These are phyloP conservation scores for Yamadazyma siamensis DNA, from an alignment of 1,139 yeast genomes.

Conservation along the genomic window DNA sequence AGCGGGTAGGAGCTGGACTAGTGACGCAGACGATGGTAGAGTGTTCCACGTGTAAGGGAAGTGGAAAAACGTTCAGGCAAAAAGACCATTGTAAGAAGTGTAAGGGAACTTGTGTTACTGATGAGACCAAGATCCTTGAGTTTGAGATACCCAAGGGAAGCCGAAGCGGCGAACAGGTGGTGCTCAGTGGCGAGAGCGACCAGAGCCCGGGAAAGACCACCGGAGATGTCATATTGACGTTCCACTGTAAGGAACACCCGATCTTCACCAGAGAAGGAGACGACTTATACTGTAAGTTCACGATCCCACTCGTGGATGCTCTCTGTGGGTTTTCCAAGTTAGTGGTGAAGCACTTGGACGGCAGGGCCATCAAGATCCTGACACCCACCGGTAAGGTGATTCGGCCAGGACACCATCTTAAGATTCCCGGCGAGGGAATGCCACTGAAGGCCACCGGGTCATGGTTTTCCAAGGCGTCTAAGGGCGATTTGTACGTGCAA, in stretches of 20 bases:
- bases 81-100: slow-evolving; percentile 82
- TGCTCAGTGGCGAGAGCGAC: slow-evolving; percentile 71
- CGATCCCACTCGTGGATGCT: slow-evolving; percentile 73
- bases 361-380: slow-evolving; percentile 61
- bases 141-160: slow-evolving; percentile 78
- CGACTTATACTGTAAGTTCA: slow-evolving; percentile 61
- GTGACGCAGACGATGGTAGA: slow-evolving; percentile 60
- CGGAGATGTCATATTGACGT: slow-evolving; percentile 73
- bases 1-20: slow-evolving; percentile 74
- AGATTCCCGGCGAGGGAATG: slow-evolving; percentile 82
- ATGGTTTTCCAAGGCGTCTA: slow-evolving; percentile 30
- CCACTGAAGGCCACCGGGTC: slow-evolving; percentile 45
- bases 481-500: slow-evolving; percentile 75
- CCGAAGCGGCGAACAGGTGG: slow-evolving; percentile 55
- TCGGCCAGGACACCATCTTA: slow-evolving; percentile 70
- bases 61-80: slow-evolving; percentile 57
- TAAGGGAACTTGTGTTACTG: slow-evolving; percentile 57
- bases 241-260: slow-evolving; percentile 45
- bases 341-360: slow-evolving; percentile 76
- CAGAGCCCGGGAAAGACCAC: slow-evolving; percentile 69
- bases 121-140: slow-evolving; percentile 72
- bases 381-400: slow-evolving; percentile 76
- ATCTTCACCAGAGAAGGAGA: slow-evolving; percentile 56
- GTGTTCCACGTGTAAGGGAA: slow-evolving; percentile 73
- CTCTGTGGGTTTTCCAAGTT: slow-evolving; percentile 74